phyloP scores from a whole-genome alignment of 2,329 filamentous ascomycete genomes.

The Aspergillus versicolor region DNA sequence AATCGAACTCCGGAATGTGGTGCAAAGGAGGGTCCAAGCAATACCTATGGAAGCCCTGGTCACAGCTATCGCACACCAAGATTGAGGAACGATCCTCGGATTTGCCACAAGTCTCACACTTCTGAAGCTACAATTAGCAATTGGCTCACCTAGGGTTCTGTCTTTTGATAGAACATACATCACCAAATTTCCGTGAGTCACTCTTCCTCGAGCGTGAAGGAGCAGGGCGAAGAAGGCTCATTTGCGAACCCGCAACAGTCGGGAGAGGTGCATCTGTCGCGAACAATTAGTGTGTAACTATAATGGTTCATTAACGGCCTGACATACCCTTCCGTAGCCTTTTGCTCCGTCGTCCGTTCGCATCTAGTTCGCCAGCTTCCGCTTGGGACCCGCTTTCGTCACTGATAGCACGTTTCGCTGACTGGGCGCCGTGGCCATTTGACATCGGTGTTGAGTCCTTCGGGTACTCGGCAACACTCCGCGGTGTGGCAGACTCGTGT shows the following conservation, averaged over 20 bases:
- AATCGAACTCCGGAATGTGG: constrained; percentile 76
- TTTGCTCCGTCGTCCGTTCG: constrained; percentile 80
- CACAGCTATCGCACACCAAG: constrained; percentile 86
- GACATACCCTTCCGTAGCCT: constrained; percentile 77
- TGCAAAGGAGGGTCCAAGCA: constrained; percentile 87
- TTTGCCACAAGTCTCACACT: constrained; percentile 83
- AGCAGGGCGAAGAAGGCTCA: constrained; percentile 87
- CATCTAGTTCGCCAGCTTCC: constrained; percentile 58
- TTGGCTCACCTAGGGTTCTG: too few relatives aligned
- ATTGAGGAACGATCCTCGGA: constrained; percentile 70
- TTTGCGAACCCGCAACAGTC: constrained; percentile 92
- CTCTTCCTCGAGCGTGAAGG: constrained; percentile 59
- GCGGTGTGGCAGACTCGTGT: constrained; percentile 58
- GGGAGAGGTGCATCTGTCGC: constrained; percentile 55
- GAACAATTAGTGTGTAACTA: neutral
- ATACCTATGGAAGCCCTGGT: constrained; percentile 79
- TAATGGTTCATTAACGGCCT: constrained; percentile 11
- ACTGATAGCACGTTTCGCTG: constrained; percentile 76
- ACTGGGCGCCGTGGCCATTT: constrained; percentile 54
- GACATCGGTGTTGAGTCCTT: constrained; percentile 58
- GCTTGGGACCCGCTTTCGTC: constrained; percentile 50
- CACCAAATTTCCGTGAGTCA: constrained; percentile 57
- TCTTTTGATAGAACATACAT: constrained; percentile 43
- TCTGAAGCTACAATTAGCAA: constrained; percentile 50
- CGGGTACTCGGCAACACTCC: constrained; percentile 62